These are phyloP conservation scores for Geotrichum carabidarum DNA, from an alignment of 1,139 yeast species.

Conservation along the genomic window DNA sequence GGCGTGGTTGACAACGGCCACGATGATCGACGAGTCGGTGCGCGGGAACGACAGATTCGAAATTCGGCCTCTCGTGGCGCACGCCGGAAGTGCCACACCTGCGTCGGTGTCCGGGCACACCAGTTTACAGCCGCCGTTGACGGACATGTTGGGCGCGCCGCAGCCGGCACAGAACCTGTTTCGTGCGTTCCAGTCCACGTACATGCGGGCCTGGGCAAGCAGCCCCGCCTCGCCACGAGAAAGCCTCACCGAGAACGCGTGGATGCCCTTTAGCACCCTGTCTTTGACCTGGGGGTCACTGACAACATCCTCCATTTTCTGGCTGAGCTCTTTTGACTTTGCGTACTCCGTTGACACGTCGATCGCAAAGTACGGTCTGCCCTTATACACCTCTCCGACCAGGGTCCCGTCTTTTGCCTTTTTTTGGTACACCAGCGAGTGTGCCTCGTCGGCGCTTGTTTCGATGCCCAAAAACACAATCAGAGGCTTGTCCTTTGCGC, in stretches of 20 bases:
- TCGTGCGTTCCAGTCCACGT: constrained; percentile 76
- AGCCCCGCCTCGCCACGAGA: constrained; percentile 48
- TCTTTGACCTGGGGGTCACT: constrained; percentile 34
- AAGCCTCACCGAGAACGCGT: constrained; percentile 28
- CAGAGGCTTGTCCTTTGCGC: constrained; percentile 38
- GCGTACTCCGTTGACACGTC: constrained; percentile 45
- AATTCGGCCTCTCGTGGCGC: constrained; percentile 38
- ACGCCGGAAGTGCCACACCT: constrained; percentile 28
- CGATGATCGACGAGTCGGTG: constrained; percentile 81
- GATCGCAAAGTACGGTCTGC: constrained; percentile 72
- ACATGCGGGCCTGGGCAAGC: constrained; percentile 77
- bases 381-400: constrained; percentile 49
- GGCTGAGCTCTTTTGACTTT: constrained; percentile 20
- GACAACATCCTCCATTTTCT: constrained; percentile 19
- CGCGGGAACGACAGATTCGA: constrained; percentile 76
- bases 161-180: constrained; percentile 85
- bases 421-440: not conserved
- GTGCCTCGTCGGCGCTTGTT: constrained; percentile 41
- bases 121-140: constrained; percentile 80
- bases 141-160: constrained; percentile 62
- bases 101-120: constrained; percentile 46
- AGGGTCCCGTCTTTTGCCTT: not conserved
- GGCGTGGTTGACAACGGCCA: constrained; percentile 63
- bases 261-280: constrained; percentile 34
- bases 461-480: constrained; percentile 66